phyloP scores from a whole-genome alignment of 371 early-diverging fungal species.

The Rhizomucor pusillus region DNA sequence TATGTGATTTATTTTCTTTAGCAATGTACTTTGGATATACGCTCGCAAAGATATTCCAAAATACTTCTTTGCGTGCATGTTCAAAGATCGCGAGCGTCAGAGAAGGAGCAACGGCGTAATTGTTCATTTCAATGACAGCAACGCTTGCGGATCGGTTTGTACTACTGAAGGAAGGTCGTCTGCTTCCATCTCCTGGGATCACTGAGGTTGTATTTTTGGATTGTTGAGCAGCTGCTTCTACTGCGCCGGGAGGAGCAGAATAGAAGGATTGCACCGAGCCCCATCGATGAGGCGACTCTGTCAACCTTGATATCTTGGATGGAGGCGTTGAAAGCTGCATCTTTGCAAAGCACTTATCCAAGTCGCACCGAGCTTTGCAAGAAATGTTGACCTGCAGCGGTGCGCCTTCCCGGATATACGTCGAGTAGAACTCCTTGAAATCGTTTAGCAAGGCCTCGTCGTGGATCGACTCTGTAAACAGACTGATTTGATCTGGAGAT shows the following conservation, averaged over 20 bases:
- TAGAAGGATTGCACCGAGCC: background rate
- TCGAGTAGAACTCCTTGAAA: constrained; percentile 31
- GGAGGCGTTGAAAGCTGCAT: background rate
- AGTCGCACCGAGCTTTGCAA: constrained; percentile 21
- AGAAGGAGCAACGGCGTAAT: background rate
- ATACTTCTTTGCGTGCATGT: constrained; percentile 30
- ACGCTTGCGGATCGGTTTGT: background rate
- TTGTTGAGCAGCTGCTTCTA: too few species aligned
- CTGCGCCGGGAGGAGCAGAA: background rate
- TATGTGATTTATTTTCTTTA: background rate
- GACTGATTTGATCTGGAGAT: background rate
- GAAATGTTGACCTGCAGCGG: constrained; percentile 42
- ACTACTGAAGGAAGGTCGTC: background rate
- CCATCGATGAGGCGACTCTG: background rate
- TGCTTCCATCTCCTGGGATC: too few species aligned
- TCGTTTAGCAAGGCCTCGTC: constrained; percentile 8
- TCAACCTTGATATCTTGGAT: background rate
- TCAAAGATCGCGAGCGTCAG: constrained; percentile 26
- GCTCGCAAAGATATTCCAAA: constrained; percentile 45
- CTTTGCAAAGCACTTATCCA: constrained; percentile 12
- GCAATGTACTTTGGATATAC: constrained; percentile 31
- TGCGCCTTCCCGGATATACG: constrained; percentile 28
- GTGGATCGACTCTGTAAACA: background rate
- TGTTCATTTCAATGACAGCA: background rate
- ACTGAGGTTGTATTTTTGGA: too few species aligned